Conservation (phyloP, 2,329 filamentous ascomycete species). For the Didymosphaeria variabile region DNA sequence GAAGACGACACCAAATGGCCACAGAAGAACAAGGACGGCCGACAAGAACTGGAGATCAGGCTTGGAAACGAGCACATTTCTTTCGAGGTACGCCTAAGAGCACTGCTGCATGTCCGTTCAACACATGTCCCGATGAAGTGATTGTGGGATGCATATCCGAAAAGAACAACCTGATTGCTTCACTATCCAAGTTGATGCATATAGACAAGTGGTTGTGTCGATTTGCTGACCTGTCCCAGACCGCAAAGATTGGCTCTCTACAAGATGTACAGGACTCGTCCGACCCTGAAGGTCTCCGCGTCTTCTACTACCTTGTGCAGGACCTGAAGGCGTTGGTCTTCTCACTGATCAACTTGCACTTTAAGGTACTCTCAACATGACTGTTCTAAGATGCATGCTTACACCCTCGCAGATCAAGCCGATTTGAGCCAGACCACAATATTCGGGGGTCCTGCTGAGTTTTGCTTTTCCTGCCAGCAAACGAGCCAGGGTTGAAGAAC, state of each 20-base stretch:
- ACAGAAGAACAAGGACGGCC: slow-evolving; percentile 98
- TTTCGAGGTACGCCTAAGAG: slow-evolving; percentile 77
- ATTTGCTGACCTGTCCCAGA: slow-evolving; percentile 64
- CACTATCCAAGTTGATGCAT: too few relatives aligned
- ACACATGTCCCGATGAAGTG: background rate
- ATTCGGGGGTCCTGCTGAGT: slow-evolving; percentile 17
- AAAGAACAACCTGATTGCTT: background rate
- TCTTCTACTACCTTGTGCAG: slow-evolving; percentile 99
- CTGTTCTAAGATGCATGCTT: slow-evolving; percentile 4
- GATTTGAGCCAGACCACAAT: slow-evolving; percentile 59
- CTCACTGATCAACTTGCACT: slow-evolving; percentile 94
- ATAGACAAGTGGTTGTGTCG: background rate
- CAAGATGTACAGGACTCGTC: slow-evolving; percentile 96
- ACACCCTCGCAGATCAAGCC: slow-evolving; percentile 69
- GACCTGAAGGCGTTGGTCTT: slow-evolving; percentile 97
- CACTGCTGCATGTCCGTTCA: too few relatives aligned
- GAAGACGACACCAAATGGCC: slow-evolving; percentile 99
- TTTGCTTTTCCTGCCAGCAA: slow-evolving; percentile 27
- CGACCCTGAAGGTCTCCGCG: slow-evolving; percentile 92
- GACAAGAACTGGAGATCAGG: slow-evolving; percentile 94
- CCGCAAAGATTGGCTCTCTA: slow-evolving; percentile 95
- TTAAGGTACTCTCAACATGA: slow-evolving; percentile 71
- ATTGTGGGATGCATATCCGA: background rate
- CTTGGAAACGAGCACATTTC: slow-evolving; percentile 96
- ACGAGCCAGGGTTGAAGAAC: slow-evolving; percentile 18